A percentile compares a stretch with the other conserved stretches of the same genome.
These are phyloP conservation scores for Penicillium alfredii DNA, from an alignment of 495 filamentous ascomycete genomes.

Conservation along the genomic window DNA sequence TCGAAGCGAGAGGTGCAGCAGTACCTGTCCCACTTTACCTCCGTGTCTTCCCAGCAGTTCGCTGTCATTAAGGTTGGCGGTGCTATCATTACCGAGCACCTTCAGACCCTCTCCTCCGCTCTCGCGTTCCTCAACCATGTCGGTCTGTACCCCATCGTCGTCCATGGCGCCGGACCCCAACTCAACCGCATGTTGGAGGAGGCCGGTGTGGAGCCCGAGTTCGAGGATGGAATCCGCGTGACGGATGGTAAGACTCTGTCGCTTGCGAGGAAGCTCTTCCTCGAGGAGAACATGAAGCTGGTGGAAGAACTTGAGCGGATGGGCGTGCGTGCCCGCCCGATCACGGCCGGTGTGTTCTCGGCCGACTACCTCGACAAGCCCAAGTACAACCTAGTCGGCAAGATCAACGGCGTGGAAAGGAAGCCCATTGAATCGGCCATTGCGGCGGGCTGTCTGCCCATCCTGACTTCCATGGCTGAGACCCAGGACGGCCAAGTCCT, in stretches of 20 bases:
- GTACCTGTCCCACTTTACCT: slow-evolving; percentile 96
- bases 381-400: slow-evolving; percentile 91
- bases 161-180: slow-evolving; percentile 94
- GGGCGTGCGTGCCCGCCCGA: slow-evolving; percentile 84
- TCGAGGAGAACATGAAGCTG: slow-evolving; percentile 94
- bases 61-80: slow-evolving; percentile 99
- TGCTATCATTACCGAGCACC: slow-evolving; percentile 92
- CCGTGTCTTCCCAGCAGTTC: slow-evolving; percentile 95
- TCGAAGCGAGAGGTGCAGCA: slow-evolving; percentile 97
- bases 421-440: slow-evolving; percentile 88
- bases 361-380: slow-evolving; percentile 93
- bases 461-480: slow-evolving; percentile 96
- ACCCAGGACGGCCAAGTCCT: slow-evolving; percentile 87
- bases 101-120: slow-evolving; percentile 80
- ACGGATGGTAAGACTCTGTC: slow-evolving; percentile 94
- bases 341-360: slow-evolving; percentile 89
- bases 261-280: slow-evolving; percentile 83
- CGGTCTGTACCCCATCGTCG: slow-evolving; percentile 91
- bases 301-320: slow-evolving; percentile 86
- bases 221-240: slow-evolving; percentile 92
- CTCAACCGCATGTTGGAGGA: slow-evolving; percentile 89
- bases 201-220: slow-evolving; percentile 90
- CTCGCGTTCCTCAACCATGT: slow-evolving; percentile 93
- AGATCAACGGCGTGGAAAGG: slow-evolving; percentile 91
- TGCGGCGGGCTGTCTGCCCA: slow-evolving; percentile 84